A percentile compares a stretch with the other conserved stretches of the same genome.
Evolutionary conservation across 1,284 basidiomycete species (phyloP).

Genomic region (Ganoderma multipileum): DNA sequence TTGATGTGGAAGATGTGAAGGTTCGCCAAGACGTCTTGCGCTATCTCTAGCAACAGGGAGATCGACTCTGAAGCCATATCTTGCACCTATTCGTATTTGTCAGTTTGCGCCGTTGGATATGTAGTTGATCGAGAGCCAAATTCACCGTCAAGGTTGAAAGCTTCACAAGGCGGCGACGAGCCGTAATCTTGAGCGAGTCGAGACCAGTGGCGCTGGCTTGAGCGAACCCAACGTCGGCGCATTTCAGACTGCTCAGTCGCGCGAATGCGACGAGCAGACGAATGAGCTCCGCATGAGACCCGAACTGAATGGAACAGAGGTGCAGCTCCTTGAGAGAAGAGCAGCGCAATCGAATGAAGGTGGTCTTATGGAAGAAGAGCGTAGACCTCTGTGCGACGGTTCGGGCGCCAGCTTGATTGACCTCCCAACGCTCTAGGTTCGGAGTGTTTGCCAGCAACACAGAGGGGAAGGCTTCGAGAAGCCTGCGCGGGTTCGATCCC

Average conservation of each 20-base stretch:
- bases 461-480: neutral
- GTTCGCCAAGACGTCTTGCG: neutral
- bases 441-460: neutral
- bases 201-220: neutral
- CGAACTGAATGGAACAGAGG: neutral
- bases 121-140: no score
- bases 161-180: neutral
- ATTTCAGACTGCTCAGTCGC: neutral
- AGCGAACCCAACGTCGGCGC: neutral
- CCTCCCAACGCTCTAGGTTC: neutral
- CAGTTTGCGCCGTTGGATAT: neutral
- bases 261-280: neutral
- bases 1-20: neutral
- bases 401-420: neutral
- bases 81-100: neutral
- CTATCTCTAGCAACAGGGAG: neutral
- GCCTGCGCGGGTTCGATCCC: neutral
- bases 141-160: neutral
- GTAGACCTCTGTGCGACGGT: neutral
- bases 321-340: neutral
- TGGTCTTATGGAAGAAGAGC: neutral
- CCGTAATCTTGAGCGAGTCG: neutral
- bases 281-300: slow-evolving; percentile 5
- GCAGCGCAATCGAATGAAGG: neutral
- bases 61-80: neutral